Evolutionary conservation across 768 basidiomycete species (phyloP), one percentile per base, ranked within the genome.

Genomic region (Collybia sordida): DNA sequence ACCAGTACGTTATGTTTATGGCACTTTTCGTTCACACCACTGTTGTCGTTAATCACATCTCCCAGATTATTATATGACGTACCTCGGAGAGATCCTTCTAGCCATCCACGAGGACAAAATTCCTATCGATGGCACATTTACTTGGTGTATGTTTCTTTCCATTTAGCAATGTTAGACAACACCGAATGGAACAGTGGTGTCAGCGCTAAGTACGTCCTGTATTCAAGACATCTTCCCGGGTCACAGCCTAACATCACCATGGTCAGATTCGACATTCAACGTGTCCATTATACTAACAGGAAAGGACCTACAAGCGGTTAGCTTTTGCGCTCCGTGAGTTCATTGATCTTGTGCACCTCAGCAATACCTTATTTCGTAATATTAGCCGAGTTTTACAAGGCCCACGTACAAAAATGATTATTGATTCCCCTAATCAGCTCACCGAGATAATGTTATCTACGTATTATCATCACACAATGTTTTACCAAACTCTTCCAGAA

Each of bases 71-170:
- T 74, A 66, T 47, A 69, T 78, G 71, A 75, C 75, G 3, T 79
- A 78, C 54, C 70, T 80, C 23, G 76, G 76, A 14, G 75, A 80
- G 53, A 67, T 76, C 11, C 66, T 81, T 8, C 64, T 73, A 6
- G 67, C 78, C 3, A 79, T 80, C 45, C 72, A 79, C 42, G 75
- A 79, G 51, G 80, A 81, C 58, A 70, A 72, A 0, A 59, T 77
- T 6, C 75, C 77, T 0, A 65, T 79, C 21, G 67, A 66, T 36
- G 77, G 77, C 0, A 70, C 69, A 3, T 79, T 78, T 53, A 68
- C 72, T 34, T 79, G 77, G 77, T 71, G 76, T 75, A 51, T 45
- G 60, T 53, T 43, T 28, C 45, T 34, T 34, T n/a, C 12, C 23
- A 18, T 17, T 6, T 50, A 77, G 75, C 74, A 4, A 75, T 78